These are phyloP conservation scores for Neurospora hispaniola DNA, from an alignment of 495 filamentous ascomycete genomes.

Conservation along the genomic window DNA sequence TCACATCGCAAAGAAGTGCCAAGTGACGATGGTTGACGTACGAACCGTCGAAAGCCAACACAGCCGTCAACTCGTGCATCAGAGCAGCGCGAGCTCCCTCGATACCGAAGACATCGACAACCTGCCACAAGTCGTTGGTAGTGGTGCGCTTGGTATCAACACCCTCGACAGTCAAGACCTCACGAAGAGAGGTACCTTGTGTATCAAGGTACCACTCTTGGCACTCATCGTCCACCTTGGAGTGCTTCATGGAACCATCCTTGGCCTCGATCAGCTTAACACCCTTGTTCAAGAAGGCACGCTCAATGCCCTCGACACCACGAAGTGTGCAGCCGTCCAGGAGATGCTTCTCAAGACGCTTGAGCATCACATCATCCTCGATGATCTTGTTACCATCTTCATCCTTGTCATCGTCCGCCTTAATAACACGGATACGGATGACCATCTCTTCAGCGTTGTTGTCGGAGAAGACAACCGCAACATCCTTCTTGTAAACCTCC, in stretches of 20 bases:
- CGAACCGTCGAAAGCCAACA: slow-evolving; percentile 93
- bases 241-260: slow-evolving; percentile 58
- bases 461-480: slow-evolving; percentile 93
- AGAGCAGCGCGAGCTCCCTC: slow-evolving; percentile 82
- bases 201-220: slow-evolving; percentile 95
- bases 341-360: slow-evolving; percentile 81
- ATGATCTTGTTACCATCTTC: slow-evolving; percentile 68
- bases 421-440: slow-evolving; percentile 80
- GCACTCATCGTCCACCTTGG: slow-evolving; percentile 57
- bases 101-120: slow-evolving; percentile 89
- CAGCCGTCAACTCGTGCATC: slow-evolving; percentile 75
- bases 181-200: slow-evolving; percentile 69
- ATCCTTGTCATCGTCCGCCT: slow-evolving; percentile 55
- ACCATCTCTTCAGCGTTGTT: slow-evolving; percentile 95
- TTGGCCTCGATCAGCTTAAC: slow-evolving; percentile 47
- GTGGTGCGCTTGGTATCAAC: slow-evolving; percentile 85
- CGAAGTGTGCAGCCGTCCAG: slow-evolving; percentile 82
- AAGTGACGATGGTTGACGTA: slow-evolving; percentile 99
- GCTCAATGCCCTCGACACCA: slow-evolving; percentile 76
- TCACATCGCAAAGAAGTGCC: slow-evolving; percentile 92
- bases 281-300: slow-evolving; percentile 85
- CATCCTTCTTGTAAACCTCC: slow-evolving; percentile 71
- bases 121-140: slow-evolving; percentile 90
- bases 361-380: slow-evolving; percentile 82
- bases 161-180: slow-evolving; percentile 75